These are phyloP conservation scores for Podaxis sp. DNA, from an alignment of 768 basidiomycete genomes.

Conservation along the genomic window DNA sequence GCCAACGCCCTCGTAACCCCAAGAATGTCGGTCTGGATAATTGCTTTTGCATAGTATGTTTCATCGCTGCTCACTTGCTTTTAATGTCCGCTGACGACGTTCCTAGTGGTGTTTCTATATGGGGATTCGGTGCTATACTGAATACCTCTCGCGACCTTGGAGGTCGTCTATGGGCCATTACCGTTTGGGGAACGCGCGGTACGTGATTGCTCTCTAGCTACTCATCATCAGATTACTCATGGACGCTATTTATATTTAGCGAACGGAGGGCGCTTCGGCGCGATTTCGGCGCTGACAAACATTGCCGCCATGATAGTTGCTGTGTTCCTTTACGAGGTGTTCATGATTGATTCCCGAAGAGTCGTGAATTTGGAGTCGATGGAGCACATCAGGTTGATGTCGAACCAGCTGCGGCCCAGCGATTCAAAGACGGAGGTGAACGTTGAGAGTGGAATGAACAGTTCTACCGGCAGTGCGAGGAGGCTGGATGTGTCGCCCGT, in stretches of 20 bases:
- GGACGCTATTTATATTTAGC: conserved; percentile 4
- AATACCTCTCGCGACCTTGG: conserved; percentile 12
- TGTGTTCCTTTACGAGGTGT: conserved; percentile 9
- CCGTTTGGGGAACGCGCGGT: conserved; percentile 6
- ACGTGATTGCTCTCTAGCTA: background rate
- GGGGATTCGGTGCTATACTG: conserved; percentile 3
- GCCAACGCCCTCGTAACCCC: conserved; percentile 10
- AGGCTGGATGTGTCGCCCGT: background rate
- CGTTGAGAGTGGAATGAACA: background rate
- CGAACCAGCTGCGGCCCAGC: background rate
- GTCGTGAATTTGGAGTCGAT: conserved; percentile 8
- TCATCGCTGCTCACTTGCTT: background rate
- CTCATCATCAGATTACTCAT: background rate
- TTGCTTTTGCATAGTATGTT: conserved; percentile 8
- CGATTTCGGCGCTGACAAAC: conserved; percentile 4
- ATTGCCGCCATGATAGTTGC: background rate
- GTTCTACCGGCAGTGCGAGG: background rate
- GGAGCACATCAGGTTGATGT: conserved; percentile 8
- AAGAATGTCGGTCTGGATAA: conserved; percentile 6
- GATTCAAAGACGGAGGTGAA: background rate
- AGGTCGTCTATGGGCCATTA: conserved; percentile 7
- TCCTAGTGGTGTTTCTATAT: conserved; percentile 9
- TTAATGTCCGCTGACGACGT: background rate
- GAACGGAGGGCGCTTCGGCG: background rate
- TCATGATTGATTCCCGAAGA: conserved; percentile 8